Evolutionary conservation across 1,139 yeast genomes (phyloP).

Genomic region (Yamadazyma atmosphaerica): DNA sequence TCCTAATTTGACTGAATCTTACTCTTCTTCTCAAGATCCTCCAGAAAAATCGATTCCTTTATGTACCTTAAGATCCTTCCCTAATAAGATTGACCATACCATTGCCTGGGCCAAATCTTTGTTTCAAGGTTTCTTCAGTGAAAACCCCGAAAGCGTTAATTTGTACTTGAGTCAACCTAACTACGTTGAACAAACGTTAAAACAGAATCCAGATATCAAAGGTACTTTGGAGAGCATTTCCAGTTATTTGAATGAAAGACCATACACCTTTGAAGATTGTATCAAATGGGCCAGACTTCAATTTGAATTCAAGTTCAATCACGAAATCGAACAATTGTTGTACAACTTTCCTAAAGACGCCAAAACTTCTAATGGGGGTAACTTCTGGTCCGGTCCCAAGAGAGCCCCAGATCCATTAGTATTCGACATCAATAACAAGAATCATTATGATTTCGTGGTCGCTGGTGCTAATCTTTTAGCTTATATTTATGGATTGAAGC

Average conservation of each 20-base stretch:
- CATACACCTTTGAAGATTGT: conserved; percentile 90
- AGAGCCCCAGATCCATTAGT: conserved; percentile 86
- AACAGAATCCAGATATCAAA: conserved; percentile 89
- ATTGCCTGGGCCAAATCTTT: conserved; percentile 98
- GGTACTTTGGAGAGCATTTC: conserved; percentile 79
- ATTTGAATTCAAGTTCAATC: conserved; percentile 79
- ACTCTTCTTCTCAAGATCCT: conserved; percentile 96
- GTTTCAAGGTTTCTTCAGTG: conserved; percentile 91
- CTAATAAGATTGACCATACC: conserved; percentile 96
- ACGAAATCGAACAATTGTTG: conserved; percentile 85
- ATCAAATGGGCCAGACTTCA: conserved; percentile 91
- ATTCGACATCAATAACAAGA: conserved; percentile 72
- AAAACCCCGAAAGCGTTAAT: conserved; percentile 90
- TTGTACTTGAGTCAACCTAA: conserved; percentile 88
- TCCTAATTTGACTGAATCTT: conserved; percentile 91
- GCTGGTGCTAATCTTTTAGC: conserved; percentile 94
- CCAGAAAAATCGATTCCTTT: conserved; percentile 97
- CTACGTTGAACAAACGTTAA: conserved; percentile 85
- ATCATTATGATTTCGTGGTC: conserved; percentile 79
- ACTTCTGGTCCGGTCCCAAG: conserved; percentile 98
- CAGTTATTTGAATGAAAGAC: conserved; percentile 73
- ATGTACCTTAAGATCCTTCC: conserved; percentile 96
- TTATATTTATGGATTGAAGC: conserved; percentile 80
- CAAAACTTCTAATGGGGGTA: conserved; percentile 83
- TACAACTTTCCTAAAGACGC: conserved; percentile 96